Evolutionary conservation across 2,329 filamentous ascomycete genomes (phyloP).

Genomic region (Arthrobotrys sinensis): DNA sequence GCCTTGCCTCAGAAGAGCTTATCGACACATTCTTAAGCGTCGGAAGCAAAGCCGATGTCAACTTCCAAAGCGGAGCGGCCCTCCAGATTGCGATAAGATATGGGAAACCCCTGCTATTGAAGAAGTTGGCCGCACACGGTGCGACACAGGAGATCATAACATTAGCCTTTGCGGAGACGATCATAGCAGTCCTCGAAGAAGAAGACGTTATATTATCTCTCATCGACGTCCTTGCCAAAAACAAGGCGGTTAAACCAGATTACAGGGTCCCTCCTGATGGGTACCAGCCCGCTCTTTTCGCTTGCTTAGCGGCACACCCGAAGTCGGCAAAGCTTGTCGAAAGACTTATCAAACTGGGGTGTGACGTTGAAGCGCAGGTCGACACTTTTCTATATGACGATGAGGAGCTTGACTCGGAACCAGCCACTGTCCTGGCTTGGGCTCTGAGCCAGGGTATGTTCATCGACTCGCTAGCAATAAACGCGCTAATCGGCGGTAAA

Average conservation of each 20-base stretch:
- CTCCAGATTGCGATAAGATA: slow-evolving; percentile 35
- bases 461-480: slow-evolving; percentile 18
- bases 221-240: slow-evolving; percentile 19
- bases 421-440: slow-evolving; percentile 24
- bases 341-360: slow-evolving; percentile 20
- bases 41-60: slow-evolving; percentile 29
- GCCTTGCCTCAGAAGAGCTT: slow-evolving; percentile 18
- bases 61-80: slow-evolving; percentile 21
- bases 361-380: slow-evolving; percentile 14
- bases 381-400: slow-evolving; percentile 29
- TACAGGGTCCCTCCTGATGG: slow-evolving; percentile 9
- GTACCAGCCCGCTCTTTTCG: slow-evolving; percentile 23
- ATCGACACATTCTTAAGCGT: slow-evolving; percentile 29
- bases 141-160: slow-evolving; percentile 24
- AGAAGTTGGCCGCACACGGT: slow-evolving; percentile 6
- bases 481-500: slow-evolving; percentile 22
- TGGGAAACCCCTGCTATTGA: slow-evolving; percentile 17
- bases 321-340: slow-evolving; percentile 18
- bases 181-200: slow-evolving; percentile 26
- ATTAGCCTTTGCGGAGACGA: slow-evolving; percentile 11
- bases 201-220: slow-evolving; percentile 24
- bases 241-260: slow-evolving; percentile 6
- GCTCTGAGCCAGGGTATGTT: slow-evolving; percentile 18
- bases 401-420: slow-evolving; percentile 16
- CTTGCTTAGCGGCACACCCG: slow-evolving; percentile 26